These are phyloP conservation scores for Metarhizium humberi DNA, from an alignment of 2,329 filamentous ascomycete genomes.

Conservation along the genomic window DNA sequence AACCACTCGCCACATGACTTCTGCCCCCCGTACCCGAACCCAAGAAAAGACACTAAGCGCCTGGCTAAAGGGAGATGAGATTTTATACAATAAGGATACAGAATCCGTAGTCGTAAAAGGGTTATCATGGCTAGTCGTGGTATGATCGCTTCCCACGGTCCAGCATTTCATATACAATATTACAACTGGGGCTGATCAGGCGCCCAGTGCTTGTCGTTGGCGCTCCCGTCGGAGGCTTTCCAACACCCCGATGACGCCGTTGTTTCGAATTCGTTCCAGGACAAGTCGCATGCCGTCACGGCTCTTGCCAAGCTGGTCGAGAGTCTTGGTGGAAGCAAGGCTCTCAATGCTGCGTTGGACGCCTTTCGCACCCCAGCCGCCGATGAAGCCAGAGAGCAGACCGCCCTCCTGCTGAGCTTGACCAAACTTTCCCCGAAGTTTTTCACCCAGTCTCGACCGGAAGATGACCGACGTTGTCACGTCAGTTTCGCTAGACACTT, in stretches of 20 bases:
- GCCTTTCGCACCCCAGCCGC: constrained; percentile 57
- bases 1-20: neutral
- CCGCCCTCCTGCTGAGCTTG: constrained; percentile 38
- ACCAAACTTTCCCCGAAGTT: constrained; percentile 46
- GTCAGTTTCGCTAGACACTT: constrained; percentile 40
- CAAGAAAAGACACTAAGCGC: constrained; percentile 23
- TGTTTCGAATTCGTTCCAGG: constrained; percentile 57
- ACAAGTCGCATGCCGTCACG: constrained; percentile 78
- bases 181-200: constrained; percentile 4
- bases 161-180: constrained; percentile 2
- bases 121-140: neutral
- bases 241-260: constrained; percentile 47
- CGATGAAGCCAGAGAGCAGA: constrained; percentile 39
- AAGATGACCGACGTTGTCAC: constrained; percentile 69
- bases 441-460: constrained; percentile 62
- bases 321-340: constrained; percentile 67
- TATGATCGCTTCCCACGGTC: neutral
- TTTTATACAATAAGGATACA: constrained; percentile 23
- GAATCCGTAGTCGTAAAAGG: constrained; percentile 9
- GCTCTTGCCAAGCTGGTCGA: constrained; percentile 70
- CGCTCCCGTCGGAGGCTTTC: constrained; percentile 42
- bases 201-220: constrained; percentile 17
- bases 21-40: neutral
- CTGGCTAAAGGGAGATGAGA: constrained; percentile 23
- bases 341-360: constrained; percentile 73